Conservation (phyloP, 2,329 filamentous ascomycete genomes). For the Trichoderma harzianum region DNA sequence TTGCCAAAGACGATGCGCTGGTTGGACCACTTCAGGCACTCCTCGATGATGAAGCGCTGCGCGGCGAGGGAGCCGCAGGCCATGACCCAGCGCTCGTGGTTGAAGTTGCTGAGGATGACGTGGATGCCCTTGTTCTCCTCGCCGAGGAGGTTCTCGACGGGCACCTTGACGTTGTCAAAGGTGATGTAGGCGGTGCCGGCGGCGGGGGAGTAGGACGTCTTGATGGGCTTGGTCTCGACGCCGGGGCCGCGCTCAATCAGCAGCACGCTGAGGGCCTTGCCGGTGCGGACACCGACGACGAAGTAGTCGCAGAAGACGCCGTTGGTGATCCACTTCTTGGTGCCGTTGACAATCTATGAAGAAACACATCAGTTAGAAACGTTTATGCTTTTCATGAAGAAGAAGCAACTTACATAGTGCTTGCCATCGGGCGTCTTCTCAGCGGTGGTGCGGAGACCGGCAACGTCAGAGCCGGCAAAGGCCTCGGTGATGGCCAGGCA, state of each 20-base stretch:
- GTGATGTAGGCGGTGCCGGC: conserved; percentile 78
- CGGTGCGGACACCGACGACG: conserved; percentile 73
- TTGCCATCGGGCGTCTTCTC: conserved; percentile 72
- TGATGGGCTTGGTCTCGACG: conserved; percentile 73
- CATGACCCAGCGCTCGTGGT: conserved; percentile 82
- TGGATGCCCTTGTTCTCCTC: conserved; percentile 82
- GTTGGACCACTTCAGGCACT: conserved; percentile 84
- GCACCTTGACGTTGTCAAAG: conserved; percentile 84
- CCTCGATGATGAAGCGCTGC: conserved; percentile 69
- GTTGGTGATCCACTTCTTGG: conserved; percentile 86
- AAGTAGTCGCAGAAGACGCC: conserved; percentile 81
- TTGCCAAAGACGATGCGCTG: conserved; percentile 83
- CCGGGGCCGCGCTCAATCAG: conserved; percentile 71
- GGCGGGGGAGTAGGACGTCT: conserved; percentile 75
- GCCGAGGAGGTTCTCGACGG: conserved; percentile 72
- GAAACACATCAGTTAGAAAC: neutral
- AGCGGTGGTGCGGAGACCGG: conserved; percentile 74
- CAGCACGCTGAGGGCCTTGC: conserved; percentile 74
- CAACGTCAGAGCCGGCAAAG: conserved; percentile 78
- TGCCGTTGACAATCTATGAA: conserved; percentile 59
- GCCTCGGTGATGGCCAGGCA: conserved; percentile 86
- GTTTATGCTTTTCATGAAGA: neutral
- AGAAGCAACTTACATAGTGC: conserved; percentile 55
- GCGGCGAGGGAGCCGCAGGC: conserved; percentile 58
- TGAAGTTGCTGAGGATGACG: conserved; percentile 83